Conservation (phyloP, 306 rosid species). For the Gynostemma pentaphyllum region DNA sequence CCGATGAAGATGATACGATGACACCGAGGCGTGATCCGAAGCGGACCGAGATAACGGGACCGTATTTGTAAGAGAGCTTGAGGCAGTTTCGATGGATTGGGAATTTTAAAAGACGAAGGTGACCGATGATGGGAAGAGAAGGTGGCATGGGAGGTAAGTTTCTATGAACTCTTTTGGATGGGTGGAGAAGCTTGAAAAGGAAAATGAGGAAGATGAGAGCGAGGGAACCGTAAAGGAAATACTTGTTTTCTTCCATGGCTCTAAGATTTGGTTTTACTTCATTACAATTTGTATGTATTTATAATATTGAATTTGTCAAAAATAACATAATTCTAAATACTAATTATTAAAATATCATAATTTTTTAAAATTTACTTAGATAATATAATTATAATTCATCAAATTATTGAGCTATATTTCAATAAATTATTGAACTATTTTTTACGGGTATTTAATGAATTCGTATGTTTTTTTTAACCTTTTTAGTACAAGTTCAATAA, state of each 20-base stretch:
- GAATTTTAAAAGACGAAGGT: constrained; percentile 33
- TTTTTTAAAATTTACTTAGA: too few species aligned
- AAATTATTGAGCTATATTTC: too few species aligned
- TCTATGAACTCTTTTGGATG: constrained; percentile 1
- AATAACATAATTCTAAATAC: too few species aligned
- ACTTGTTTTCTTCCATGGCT: not conserved
- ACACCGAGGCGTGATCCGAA: constrained; percentile 22
- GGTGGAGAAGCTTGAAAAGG: constrained; percentile 15
- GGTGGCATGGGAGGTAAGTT: constrained; percentile 48
- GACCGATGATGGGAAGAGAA: constrained; percentile 44
- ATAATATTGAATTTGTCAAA: too few species aligned
- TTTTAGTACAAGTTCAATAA: too few species aligned
- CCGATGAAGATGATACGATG: constrained; percentile 35
- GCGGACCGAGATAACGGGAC: constrained; percentile 23
- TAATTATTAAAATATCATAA: too few species aligned
- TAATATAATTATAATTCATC: too few species aligned
- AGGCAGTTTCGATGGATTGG: constrained; percentile 27
- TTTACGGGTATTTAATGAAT: too few species aligned
- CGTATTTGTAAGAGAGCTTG: constrained; percentile 29
- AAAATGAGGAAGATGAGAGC: constrained; percentile 6
- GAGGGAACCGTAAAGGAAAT: not conserved
- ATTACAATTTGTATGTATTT: too few species aligned
- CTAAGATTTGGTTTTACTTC: not conserved
- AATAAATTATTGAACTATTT: too few species aligned
- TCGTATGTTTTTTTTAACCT: too few species aligned